Evolutionary conservation across 1,284 basidiomycete species (phyloP).

Genomic region (Cutaneotrichosporon sp.): DNA sequence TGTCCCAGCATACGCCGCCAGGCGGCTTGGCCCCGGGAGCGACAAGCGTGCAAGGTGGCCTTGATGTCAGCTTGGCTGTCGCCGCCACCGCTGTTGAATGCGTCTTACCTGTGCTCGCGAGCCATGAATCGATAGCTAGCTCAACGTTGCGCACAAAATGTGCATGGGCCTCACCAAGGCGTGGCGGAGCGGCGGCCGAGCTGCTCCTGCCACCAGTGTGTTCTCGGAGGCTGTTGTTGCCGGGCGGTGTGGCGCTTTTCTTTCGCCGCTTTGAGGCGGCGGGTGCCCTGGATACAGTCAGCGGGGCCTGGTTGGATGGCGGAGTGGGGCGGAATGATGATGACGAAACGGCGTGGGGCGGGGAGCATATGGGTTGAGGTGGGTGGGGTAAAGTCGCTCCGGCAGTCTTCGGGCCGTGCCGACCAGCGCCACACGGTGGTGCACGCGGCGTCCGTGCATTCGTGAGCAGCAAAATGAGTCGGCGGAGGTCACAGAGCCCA

Average conservation of each 20-base stretch:
- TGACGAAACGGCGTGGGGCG: not conserved
- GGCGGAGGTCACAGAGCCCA: no score
- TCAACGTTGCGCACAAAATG: conserved; percentile 19
- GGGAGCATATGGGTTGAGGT: no score
- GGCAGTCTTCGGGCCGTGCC: no score
- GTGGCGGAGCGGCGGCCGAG: not conserved
- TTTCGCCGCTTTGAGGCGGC: conserved; percentile 17
- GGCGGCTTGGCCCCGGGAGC: conserved; percentile 9
- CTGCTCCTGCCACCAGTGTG: no score
- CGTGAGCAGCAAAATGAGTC: no score
- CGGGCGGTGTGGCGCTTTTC: conserved; percentile 10
- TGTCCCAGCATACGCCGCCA: conserved; percentile 1
- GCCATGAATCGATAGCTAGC: conserved; percentile 18
- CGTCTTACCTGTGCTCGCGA: conserved; percentile 17
- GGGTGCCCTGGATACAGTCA: conserved; percentile 8
- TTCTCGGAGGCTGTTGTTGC: not conserved
- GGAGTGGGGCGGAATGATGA: not conserved
- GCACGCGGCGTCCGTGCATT: no score
- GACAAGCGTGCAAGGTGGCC: conserved; percentile 13
- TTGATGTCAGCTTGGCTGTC: conserved; percentile 4
- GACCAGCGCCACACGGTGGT: no score
- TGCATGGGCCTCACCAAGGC: conserved; percentile 13
- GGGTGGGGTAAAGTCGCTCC: not conserved
- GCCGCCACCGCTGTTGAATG: not conserved
- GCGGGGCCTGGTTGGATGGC: not conserved